Percentiles rank a stretch among this genome's conserved stretches.
Conservation (phyloP, 306 rosid species). For the Lathyrus tuberosus region DNA sequence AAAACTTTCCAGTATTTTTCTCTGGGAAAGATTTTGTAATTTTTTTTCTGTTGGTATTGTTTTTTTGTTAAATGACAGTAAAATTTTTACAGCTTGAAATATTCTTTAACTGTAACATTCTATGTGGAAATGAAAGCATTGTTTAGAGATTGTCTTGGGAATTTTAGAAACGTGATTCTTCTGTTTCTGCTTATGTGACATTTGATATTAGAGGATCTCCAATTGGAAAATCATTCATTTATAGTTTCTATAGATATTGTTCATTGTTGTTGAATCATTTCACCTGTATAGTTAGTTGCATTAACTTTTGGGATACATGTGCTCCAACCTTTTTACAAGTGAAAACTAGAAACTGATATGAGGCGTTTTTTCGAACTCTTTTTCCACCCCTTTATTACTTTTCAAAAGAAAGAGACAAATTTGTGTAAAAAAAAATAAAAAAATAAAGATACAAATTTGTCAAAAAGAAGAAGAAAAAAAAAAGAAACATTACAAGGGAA, state of each 20-base stretch:
- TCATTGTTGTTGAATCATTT: background rate
- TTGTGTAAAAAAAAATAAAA: no score
- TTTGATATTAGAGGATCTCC: slow-evolving; percentile 18
- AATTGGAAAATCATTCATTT: slow-evolving; percentile 6
- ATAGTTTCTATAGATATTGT: slow-evolving; percentile 12
- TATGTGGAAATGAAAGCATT: slow-evolving; percentile 14
- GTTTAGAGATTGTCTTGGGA: slow-evolving; percentile 16
- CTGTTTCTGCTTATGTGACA: slow-evolving; percentile 21
- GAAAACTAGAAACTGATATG: background rate
- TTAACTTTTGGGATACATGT: background rate
- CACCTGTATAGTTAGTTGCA: background rate
- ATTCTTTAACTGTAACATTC: slow-evolving; percentile 8
- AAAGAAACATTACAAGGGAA: background rate
- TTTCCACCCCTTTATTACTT: background rate
- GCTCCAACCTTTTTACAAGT: background rate
- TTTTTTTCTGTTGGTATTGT: slow-evolving; percentile 17
- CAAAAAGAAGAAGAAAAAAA: background rate
- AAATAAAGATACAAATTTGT: background rate
- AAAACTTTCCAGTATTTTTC: slow-evolving; percentile 7
- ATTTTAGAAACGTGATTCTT: slow-evolving; percentile 4
- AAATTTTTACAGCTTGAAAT: background rate
- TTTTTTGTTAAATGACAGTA: slow-evolving; percentile 23
- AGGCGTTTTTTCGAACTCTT: background rate
- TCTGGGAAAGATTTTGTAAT: slow-evolving; percentile 22
- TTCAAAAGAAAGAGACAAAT: background rate